Evolutionary conservation across 2,329 filamentous ascomycete species (phyloP).

Genomic region (Endocalyx cinctus): DNA sequence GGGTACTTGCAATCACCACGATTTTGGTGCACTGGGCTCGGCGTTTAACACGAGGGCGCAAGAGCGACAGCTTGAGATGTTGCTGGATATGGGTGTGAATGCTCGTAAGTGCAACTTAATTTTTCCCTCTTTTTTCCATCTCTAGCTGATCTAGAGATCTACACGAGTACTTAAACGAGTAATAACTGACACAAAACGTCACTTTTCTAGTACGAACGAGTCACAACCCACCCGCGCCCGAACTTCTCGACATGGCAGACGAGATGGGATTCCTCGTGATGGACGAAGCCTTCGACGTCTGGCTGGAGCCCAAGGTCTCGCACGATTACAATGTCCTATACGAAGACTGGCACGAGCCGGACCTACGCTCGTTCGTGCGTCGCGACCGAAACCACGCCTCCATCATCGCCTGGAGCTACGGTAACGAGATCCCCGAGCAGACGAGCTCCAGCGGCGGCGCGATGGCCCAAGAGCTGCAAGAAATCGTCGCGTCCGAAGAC

Average conservation of each 20-base stretch:
- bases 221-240: constrained; percentile 49
- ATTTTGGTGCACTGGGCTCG: constrained; percentile 44
- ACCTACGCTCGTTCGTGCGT: constrained; percentile 44
- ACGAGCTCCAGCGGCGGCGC: constrained; percentile 19
- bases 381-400: constrained; percentile 52
- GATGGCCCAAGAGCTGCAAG: constrained; percentile 15
- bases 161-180: no score
- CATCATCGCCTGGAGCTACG: constrained; percentile 46
- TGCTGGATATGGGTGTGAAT: constrained; percentile 46
- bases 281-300: constrained; percentile 50
- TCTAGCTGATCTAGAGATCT: no score
- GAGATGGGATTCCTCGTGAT: constrained; percentile 45
- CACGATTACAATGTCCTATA: constrained; percentile 50
- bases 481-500: constrained; percentile 41
- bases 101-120: constrained; percentile 26
- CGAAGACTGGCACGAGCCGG: constrained; percentile 47
- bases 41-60: constrained; percentile 47
- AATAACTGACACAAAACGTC: not conserved
- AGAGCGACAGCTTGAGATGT: constrained; percentile 43
- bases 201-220: constrained; percentile 38
- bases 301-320: constrained; percentile 37
- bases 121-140: not conserved
- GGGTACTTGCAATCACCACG: constrained; percentile 47
- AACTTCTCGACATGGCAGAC: constrained; percentile 46
- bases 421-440: constrained; percentile 50